A percentile compares a stretch with the other conserved stretches of the same genome.
Evolutionary conservation across 176 grass and related monocot genomes (phyloP).

Genomic region (Hordeum vulgare): DNA sequence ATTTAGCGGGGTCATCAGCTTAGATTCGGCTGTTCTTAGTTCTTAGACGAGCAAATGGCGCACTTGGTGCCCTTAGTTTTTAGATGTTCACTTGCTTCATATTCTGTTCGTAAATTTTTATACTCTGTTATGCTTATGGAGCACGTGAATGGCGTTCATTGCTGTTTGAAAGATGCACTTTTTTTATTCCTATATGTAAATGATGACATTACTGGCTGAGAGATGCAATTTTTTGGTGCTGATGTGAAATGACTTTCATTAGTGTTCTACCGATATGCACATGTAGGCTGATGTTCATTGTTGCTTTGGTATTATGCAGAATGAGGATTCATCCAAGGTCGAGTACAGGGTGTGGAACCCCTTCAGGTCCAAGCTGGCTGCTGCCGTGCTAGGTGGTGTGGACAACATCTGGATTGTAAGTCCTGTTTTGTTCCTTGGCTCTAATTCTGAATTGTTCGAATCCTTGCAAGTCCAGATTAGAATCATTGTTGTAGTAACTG

Average conservation of each 20-base stretch:
- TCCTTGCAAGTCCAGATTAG: neutral
- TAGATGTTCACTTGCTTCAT: rapidly evolving
- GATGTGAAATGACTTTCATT: neutral
- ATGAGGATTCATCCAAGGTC: constrained; percentile 63
- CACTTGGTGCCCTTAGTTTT: neutral
- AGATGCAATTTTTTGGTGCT: neutral
- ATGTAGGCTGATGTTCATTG: neutral
- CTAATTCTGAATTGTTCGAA: neutral
- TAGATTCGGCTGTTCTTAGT: neutral
- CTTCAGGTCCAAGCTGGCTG: constrained; percentile 85
- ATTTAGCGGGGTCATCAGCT: neutral
- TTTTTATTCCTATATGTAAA: neutral
- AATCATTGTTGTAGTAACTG: neutral
- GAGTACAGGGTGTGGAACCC: constrained; percentile 92
- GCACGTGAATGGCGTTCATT: neutral
- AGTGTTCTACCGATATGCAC: too few relatives aligned
- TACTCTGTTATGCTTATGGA: neutral
- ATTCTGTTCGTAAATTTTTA: neutral
- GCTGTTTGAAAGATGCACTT: neutral
- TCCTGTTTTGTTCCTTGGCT: neutral
- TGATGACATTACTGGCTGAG: neutral
- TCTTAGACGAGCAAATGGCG: neutral
- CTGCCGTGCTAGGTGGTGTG: constrained; percentile 77
- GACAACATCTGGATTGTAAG: constrained; percentile 92
- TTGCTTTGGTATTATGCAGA: constrained; percentile 18